Evolutionary conservation across 768 basidiomycete species (phyloP).

Genomic region (Lentinula sp.): DNA sequence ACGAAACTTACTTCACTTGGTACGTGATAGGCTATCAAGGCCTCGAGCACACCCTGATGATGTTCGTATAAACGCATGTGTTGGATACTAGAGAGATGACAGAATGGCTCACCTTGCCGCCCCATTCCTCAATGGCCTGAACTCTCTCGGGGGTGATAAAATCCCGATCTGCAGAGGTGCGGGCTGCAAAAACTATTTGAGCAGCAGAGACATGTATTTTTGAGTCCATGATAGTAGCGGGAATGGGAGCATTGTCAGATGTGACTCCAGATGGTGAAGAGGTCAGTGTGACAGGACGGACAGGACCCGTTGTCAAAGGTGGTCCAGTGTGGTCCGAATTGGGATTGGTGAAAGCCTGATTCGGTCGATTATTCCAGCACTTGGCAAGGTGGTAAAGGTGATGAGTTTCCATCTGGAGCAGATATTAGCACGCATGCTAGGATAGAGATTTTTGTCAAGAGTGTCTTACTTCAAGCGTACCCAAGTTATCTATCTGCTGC

Average conservation of each 20-base stretch:
- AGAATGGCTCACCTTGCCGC: slow-evolving; percentile 32
- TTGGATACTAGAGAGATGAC: slow-evolving; percentile 5
- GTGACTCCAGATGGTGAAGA: slow-evolving; percentile 13
- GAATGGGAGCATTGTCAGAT: slow-evolving; percentile 6
- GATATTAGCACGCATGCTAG: background rate
- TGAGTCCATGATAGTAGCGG: slow-evolving; percentile 19
- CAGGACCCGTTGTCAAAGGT: slow-evolving; percentile 40
- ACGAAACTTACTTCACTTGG: slow-evolving; percentile 39
- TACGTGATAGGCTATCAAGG: slow-evolving; percentile 43
- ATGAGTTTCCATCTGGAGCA: slow-evolving; percentile 74
- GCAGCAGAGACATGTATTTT: slow-evolving; percentile 70
- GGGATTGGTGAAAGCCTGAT: slow-evolving; percentile 3
- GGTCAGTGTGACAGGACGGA: slow-evolving; percentile 28
- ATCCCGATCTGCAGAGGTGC: slow-evolving; percentile 45
- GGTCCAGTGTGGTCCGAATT: slow-evolving; percentile 20
- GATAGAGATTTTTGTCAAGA: background rate
- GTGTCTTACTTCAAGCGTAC: slow-evolving; percentile 62
- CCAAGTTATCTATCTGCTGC: slow-evolving; percentile 41
- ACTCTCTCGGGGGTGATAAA: slow-evolving; percentile 74
- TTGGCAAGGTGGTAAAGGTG: slow-evolving; percentile 75
- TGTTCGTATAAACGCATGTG: slow-evolving; percentile 3
- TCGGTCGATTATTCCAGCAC: slow-evolving; percentile 48
- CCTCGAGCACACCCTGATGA: slow-evolving; percentile 49
- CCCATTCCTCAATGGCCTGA: slow-evolving; percentile 53
- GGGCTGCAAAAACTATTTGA: slow-evolving; percentile 80